Percentiles rank a stretch among this genome's conserved stretches.
Evolutionary conservation across 116 monocot species (phyloP).

Genomic region (Trichopus zeylanicus): DNA sequence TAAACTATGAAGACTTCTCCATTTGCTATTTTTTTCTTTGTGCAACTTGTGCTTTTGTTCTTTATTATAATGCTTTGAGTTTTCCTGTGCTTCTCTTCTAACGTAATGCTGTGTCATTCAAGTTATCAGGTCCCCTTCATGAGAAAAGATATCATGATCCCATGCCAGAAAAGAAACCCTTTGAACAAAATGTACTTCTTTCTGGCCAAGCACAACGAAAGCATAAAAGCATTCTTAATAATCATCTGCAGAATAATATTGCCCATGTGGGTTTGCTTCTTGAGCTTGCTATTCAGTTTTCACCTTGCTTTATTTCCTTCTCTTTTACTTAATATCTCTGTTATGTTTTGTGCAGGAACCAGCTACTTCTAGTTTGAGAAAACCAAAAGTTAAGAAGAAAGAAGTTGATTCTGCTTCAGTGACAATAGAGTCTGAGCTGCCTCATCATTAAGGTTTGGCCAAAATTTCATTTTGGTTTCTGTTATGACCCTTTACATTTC

Average conservation of each 20-base stretch:
- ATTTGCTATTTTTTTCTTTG: neutral
- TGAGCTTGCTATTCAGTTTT: neutral
- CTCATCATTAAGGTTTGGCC: slow-evolving; percentile 64
- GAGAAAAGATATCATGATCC: slow-evolving; percentile 31
- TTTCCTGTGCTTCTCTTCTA: slow-evolving; percentile 21
- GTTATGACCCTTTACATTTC: neutral
- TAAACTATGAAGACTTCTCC: no score
- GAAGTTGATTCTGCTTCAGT: slow-evolving; percentile 30
- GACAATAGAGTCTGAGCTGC: slow-evolving; percentile 29
- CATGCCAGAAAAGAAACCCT: slow-evolving; percentile 38
- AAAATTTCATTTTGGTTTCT: slow-evolving; percentile 3
- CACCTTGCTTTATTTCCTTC: slow-evolving; percentile 5
- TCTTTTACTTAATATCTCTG: slow-evolving; percentile 6
- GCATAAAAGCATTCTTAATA: slow-evolving; percentile 8
- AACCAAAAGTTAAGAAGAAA: slow-evolving; percentile 79
- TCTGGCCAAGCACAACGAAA: slow-evolving; percentile 23
- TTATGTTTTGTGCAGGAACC: slow-evolving; percentile 29
- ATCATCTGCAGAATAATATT: slow-evolving; percentile 22
- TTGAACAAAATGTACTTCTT: slow-evolving; percentile 31
- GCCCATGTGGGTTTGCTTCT: slow-evolving; percentile 35
- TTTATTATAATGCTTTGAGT: neutral
- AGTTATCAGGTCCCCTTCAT: slow-evolving; percentile 75
- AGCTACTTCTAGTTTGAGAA: slow-evolving; percentile 42
- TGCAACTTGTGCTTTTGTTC: neutral
- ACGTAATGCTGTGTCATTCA: slow-evolving; percentile 43